Evolutionary conservation across 495 filamentous ascomycete genomes (phyloP).

Genomic region (Hypomontagnella submonticulosa): DNA sequence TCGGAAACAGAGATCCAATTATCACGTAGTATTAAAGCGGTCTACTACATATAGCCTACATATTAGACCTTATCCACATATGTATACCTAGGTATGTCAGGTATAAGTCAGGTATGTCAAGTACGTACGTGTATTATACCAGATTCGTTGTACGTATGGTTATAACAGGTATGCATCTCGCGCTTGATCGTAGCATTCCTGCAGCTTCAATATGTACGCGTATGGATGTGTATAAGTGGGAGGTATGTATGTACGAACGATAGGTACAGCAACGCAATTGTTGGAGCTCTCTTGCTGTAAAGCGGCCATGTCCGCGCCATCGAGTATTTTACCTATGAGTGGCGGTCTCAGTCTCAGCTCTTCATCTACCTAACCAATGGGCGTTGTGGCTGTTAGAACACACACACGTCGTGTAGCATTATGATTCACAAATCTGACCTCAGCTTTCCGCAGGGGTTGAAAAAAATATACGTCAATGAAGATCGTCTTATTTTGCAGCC

Average conservation of each 20-base stretch:
- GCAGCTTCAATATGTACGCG: neutral
- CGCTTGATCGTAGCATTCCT: constrained; percentile 10
- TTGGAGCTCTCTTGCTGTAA: constrained; percentile 11
- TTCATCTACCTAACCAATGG: constrained; percentile 23
- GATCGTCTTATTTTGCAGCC: constrained; percentile 9
- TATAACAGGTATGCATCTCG: constrained; percentile 25
- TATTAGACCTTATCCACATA: neutral
- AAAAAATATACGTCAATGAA: neutral
- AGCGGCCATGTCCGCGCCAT: constrained; percentile 16
- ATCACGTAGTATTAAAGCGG: constrained; percentile 24
- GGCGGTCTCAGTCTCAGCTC: constrained; percentile 23
- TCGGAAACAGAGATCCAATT: constrained; percentile 12
- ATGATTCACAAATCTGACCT: constrained; percentile 35
- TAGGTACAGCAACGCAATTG: neutral
- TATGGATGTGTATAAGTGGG: neutral
- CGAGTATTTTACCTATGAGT: neutral
- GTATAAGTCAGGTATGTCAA: no score
- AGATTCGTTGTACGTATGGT: constrained; percentile 8
- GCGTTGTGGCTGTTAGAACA: neutral
- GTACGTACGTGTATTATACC: constrained; percentile 14
- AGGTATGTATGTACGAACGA: neutral
- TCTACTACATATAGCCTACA: constrained; percentile 2
- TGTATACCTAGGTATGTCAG: neutral
- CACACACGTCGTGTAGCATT: constrained; percentile 27
- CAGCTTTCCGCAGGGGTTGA: constrained; percentile 23